A percentile compares a stretch with the other conserved stretches of the same genome.
Evolutionary conservation across 1,284 basidiomycete species (phyloP).

Genomic region (Porogramme epimiltina): DNA sequence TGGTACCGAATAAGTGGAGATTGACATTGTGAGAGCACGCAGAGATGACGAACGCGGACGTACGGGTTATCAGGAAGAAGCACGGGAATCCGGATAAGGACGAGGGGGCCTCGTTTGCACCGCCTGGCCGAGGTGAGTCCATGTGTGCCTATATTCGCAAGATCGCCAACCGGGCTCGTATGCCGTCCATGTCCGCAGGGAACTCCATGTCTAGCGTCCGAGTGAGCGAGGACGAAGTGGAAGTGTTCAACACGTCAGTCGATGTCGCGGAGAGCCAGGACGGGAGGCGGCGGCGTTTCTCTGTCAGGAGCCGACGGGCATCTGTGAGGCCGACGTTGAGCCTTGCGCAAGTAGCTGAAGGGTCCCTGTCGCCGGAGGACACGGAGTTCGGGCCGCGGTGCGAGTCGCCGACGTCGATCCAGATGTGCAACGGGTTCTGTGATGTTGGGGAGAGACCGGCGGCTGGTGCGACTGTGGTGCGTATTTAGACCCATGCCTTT

Average conservation of each 20-base stretch:
- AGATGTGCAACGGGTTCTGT: constrained; percentile 22
- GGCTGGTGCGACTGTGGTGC: constrained; percentile 18
- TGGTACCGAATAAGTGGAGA: not conserved
- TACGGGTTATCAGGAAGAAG: constrained; percentile 6
- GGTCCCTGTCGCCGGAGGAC: not conserved
- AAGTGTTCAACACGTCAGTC: constrained; percentile 13
- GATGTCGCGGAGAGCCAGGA: constrained; percentile 8
- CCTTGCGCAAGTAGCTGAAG: constrained; percentile 11
- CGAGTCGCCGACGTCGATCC: constrained; percentile 13
- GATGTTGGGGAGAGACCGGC: constrained; percentile 1
- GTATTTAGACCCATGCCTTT: not conserved
- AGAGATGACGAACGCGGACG: constrained; percentile 9
- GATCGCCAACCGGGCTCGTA: too few species aligned
- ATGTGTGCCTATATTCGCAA: too few species aligned
- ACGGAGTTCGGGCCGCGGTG: constrained; percentile 10
- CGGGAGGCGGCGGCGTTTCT: constrained; percentile 14
- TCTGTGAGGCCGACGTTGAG: constrained; percentile 9
- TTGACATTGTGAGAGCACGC: not conserved
- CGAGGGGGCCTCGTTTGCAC: not conserved
- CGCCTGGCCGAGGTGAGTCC: constrained; percentile 3
- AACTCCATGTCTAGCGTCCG: constrained; percentile 8
- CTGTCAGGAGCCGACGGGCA: constrained; percentile 8
- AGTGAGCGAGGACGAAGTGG: constrained; percentile 11
- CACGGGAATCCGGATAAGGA: not conserved
- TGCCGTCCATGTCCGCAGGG: not conserved